phyloP scores from a whole-genome alignment of 805 yeast species.

The Aciculoconidium aculeatum region DNA sequence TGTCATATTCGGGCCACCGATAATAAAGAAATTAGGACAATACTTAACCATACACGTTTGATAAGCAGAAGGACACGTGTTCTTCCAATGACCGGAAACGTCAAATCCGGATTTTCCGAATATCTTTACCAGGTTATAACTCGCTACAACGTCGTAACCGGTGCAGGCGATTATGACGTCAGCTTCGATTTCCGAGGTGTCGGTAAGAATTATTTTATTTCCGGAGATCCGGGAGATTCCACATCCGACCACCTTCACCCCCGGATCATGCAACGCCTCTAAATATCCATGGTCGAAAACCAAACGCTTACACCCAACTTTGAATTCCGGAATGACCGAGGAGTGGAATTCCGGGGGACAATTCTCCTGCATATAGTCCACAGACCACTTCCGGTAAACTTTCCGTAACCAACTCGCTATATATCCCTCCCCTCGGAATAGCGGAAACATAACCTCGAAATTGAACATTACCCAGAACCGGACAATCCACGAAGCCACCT shows the following conservation, averaged over 20 bases:
- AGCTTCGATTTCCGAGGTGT: constrained; percentile 24
- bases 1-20: constrained; percentile 38
- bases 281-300: constrained; percentile 33
- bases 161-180: constrained; percentile 40
- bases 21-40: constrained; percentile 29
- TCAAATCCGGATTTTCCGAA: constrained; percentile 21
- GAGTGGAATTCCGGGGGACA: constrained; percentile 31
- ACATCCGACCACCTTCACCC: constrained; percentile 19
- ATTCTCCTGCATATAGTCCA: constrained; percentile 20
- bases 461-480: constrained; percentile 21
- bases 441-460: constrained; percentile 33
- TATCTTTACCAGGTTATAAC: constrained; percentile 14
- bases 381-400: constrained; percentile 14
- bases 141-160: constrained; percentile 26
- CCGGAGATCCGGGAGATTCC: constrained; percentile 22
- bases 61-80: constrained; percentile 30
- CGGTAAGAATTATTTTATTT: constrained; percentile 21
- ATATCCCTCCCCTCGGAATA: constrained; percentile 26
- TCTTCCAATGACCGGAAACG: constrained; percentile 21
- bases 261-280: constrained; percentile 26
- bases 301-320: constrained; percentile 38
- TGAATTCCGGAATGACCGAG: constrained; percentile 29
- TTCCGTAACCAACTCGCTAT: constrained; percentile 22
- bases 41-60: constrained; percentile 27
- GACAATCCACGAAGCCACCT: constrained; percentile 23